phyloP scores from a whole-genome alignment of 2,329 filamentous ascomycete species.

The Colletotrichum spaethianum region DNA sequence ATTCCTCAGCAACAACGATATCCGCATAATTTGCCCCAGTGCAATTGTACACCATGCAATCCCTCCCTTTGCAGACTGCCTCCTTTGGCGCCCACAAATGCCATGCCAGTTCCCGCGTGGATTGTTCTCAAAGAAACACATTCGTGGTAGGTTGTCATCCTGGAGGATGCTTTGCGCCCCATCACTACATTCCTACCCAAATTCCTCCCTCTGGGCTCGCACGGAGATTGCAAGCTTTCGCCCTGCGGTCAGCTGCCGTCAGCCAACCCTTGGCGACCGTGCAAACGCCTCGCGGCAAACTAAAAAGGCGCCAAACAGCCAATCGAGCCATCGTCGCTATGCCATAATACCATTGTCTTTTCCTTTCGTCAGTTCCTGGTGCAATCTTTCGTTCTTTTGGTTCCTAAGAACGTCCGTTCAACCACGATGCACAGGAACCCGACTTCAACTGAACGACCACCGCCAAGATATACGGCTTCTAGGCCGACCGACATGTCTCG shows the following conservation, averaged over 20 bases:
- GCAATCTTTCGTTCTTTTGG: slow-evolving; percentile 3
- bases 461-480: slow-evolving; percentile 29
- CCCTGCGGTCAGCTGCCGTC: slow-evolving; percentile 41
- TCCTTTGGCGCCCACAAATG: slow-evolving; percentile 4
- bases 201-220: slow-evolving; percentile 28
- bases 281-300: slow-evolving; percentile 34
- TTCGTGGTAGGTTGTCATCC: slow-evolving; percentile 18
- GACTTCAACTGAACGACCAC: slow-evolving; percentile 11
- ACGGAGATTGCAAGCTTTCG: slow-evolving; percentile 33
- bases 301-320: slow-evolving; percentile 29
- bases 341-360: slow-evolving; percentile 39
- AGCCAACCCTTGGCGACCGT: slow-evolving; percentile 38
- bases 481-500: slow-evolving; percentile 30
- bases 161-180: slow-evolving; percentile 31
- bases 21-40: background rate
- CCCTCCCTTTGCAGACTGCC: background rate
- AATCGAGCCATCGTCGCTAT: slow-evolving; percentile 12
- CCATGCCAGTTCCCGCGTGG: slow-evolving; percentile 7
- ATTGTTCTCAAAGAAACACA: slow-evolving; percentile 20
- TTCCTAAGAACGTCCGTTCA: slow-evolving; percentile 1
- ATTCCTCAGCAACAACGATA: background rate
- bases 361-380: slow-evolving; percentile 16
- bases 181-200: slow-evolving; percentile 27
- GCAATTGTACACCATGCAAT: background rate
- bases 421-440: slow-evolving; percentile 30